Conservation (phyloP, 495 filamentous ascomycete species). For the Rhizodiscina lignyota region DNA sequence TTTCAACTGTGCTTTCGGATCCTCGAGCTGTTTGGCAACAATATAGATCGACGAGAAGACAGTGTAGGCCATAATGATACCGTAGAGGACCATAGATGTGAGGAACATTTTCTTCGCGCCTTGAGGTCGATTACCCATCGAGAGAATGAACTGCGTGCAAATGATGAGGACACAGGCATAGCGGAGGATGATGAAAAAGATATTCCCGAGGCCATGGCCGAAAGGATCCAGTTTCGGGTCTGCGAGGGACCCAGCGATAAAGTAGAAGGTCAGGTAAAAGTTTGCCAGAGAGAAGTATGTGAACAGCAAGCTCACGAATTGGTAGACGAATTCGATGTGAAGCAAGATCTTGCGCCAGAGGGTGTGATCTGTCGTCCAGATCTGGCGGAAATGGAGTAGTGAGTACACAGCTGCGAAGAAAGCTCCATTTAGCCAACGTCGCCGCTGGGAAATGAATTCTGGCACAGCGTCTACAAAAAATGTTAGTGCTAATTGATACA, state of each 20-base stretch:
- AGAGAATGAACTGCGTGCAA: constrained; percentile 89
- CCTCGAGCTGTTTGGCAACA: constrained; percentile 58
- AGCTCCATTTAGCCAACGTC: constrained; percentile 95
- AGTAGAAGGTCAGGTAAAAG: constrained; percentile 98
- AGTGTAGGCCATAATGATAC: constrained; percentile 91
- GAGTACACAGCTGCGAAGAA: constrained; percentile 99
- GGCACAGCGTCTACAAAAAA: constrained; percentile 44
- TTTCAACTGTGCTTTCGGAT: constrained; percentile 28
- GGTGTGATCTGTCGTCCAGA: constrained; percentile 91
- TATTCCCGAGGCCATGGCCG: constrained; percentile 62
- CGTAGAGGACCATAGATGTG: constrained; percentile 69
- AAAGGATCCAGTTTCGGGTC: constrained; percentile 77
- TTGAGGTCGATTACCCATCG: constrained; percentile 96
- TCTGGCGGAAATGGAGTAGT: constrained; percentile 80
- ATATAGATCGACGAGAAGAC: constrained; percentile 78
- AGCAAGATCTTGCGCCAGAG: constrained; percentile 75
- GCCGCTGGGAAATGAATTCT: constrained; percentile 90
- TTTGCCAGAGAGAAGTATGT: constrained; percentile 98
- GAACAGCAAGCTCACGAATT: constrained; percentile 77
- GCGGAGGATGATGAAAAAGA: constrained; percentile 73
- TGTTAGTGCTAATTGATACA: constrained; percentile 1
- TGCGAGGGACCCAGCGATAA: constrained; percentile 86
- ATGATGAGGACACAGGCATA: constrained; percentile 78
- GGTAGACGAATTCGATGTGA: constrained; percentile 93
- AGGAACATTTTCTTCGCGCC: constrained; percentile 89